Evolutionary conservation across 2,329 filamentous ascomycete genomes (phyloP).

Genomic region (Microsporum canis): DNA sequence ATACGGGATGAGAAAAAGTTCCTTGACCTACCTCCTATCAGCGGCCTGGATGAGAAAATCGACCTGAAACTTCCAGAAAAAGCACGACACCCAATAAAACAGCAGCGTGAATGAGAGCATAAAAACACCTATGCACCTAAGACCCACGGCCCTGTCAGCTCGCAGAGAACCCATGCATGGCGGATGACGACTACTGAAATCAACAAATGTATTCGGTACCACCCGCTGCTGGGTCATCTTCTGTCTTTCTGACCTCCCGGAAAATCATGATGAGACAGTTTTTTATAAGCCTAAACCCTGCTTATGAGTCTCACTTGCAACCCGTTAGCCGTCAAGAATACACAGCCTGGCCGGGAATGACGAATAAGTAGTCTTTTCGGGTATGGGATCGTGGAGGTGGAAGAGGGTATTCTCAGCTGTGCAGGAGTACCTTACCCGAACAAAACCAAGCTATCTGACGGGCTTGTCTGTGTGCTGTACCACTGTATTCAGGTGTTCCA

Average conservation of each 20-base stretch:
- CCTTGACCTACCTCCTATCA: background rate
- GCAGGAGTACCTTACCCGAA: background rate
- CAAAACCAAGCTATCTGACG: background rate
- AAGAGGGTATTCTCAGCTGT: background rate
- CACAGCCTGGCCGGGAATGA: background rate
- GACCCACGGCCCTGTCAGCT: background rate
- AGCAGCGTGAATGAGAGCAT: background rate
- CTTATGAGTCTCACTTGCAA: background rate
- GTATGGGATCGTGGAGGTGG: background rate
- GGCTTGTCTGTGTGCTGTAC: background rate
- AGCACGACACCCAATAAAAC: background rate
- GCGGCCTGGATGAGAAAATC: background rate
- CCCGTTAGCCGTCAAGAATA: background rate
- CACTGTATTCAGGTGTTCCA: background rate
- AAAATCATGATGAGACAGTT: background rate
- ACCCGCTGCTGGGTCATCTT: background rate
- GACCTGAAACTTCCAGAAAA: background rate
- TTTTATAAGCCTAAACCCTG: background rate
- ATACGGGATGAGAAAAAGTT: background rate
- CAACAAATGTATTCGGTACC: background rate
- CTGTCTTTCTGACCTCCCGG: background rate
- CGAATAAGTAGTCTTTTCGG: background rate
- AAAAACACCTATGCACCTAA: background rate
- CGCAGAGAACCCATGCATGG: background rate
- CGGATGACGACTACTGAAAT: background rate